Percentiles rank a stretch among this genome's conserved stretches.
These are phyloP conservation scores for Spizellomyces sp. DNA, from an alignment of 192 early-diverging fungal genomes.

Conservation along the genomic window DNA sequence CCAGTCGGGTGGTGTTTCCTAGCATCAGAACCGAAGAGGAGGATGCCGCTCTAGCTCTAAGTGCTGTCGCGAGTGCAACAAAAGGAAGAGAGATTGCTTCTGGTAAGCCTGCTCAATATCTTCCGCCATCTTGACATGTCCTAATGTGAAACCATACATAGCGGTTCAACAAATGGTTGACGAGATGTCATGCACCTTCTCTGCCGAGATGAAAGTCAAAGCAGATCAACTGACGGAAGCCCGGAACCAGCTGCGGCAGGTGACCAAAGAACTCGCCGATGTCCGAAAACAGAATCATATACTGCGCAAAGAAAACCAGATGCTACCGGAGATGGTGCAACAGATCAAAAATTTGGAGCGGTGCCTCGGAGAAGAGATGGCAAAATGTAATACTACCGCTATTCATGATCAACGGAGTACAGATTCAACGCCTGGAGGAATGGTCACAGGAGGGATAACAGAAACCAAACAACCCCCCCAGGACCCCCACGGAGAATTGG, in stretches of 20 bases:
- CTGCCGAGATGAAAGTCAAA: slow-evolving; percentile 29
- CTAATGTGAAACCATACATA: not conserved
- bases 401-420: slow-evolving; percentile 2
- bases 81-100: slow-evolving; percentile 29
- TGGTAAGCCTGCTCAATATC: slow-evolving; percentile 2
- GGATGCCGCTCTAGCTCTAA: slow-evolving; percentile 19
- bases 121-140: not conserved
- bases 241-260: slow-evolving; percentile 34
- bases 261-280: slow-evolving; percentile 46
- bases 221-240: slow-evolving; percentile 35
- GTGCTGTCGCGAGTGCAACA: slow-evolving; percentile 17
- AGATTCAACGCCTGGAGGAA: slow-evolving; percentile 15
- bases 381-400: not conserved
- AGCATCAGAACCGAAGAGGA: slow-evolving; percentile 31
- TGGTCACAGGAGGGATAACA: slow-evolving; percentile 18
- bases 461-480: not conserved
- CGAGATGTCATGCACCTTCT: slow-evolving; percentile 32
- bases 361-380: slow-evolving; percentile 38
- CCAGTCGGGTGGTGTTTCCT: slow-evolving; percentile 31
- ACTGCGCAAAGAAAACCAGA: slow-evolving; percentile 34
- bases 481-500: not conserved
- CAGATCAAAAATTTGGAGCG: slow-evolving; percentile 41
- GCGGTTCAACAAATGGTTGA: slow-evolving; percentile 35
- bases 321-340: slow-evolving; percentile 43
- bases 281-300: slow-evolving; percentile 35